A percentile compares a stretch with the other conserved stretches of the same genome.
Evolutionary conservation across 139 green algal species (phyloP).

Genomic region (Yamagishiella unicocca): DNA sequence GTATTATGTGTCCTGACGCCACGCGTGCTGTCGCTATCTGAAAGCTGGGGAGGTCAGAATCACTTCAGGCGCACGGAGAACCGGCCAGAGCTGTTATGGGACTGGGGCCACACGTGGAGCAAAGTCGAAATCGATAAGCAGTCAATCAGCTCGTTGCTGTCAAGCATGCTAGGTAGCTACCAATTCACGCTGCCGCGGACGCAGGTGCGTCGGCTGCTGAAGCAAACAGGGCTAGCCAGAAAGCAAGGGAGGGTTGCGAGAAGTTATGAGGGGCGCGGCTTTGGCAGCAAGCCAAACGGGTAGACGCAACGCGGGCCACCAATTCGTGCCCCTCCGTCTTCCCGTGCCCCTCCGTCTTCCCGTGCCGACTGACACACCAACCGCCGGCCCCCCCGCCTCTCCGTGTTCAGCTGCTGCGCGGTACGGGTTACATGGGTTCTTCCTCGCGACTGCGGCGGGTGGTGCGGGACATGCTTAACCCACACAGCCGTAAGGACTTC

Average conservation of each 20-base stretch:
- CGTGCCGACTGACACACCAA: no score
- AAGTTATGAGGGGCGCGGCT: no score
- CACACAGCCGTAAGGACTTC: conserved; percentile 3
- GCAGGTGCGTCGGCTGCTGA: no score
- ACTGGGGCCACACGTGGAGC: conserved; percentile 40
- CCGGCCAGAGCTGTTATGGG: conserved; percentile 22
- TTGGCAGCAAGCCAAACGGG: no score
- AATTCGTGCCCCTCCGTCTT: no score
- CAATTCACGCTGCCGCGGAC: conserved; percentile 18
- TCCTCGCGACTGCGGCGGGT: background rate
- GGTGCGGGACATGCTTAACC: conserved; percentile 9
- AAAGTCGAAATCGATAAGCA: conserved; percentile 17
- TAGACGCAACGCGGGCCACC: no score
- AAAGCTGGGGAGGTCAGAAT: background rate
- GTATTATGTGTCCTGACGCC: background rate
- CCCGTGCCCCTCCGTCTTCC: no score
- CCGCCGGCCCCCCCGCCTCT: background rate
- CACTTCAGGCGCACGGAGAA: background rate
- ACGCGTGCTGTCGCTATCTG: background rate
- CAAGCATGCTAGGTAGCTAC: background rate
- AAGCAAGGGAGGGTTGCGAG: no score
- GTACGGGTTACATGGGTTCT: background rate
- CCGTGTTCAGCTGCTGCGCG: conserved; percentile 20
- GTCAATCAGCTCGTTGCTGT: conserved; percentile 14
- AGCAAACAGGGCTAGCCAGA: no score